These are phyloP conservation scores for Arachis hypogaea DNA, from an alignment of 306 rosid genomes.

Conservation along the genomic window DNA sequence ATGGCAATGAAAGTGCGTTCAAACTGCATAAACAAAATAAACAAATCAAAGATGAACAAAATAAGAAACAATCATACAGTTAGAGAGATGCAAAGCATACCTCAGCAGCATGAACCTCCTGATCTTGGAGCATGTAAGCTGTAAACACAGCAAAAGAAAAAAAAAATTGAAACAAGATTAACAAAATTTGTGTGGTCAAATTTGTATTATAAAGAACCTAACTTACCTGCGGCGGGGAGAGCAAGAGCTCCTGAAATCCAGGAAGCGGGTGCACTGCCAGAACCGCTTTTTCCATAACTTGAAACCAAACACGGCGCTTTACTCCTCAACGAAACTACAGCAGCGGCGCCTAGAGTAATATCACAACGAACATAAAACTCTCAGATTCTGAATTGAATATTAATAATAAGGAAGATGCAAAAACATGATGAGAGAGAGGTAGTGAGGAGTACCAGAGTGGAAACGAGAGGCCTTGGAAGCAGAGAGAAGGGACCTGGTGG, in stretches of 20 bases:
- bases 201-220: not conserved
- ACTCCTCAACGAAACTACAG: constrained; percentile 55
- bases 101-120: constrained; percentile 96
- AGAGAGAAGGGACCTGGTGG: constrained; percentile 73
- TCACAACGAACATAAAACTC: not conserved
- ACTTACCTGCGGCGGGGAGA: constrained; percentile 77
- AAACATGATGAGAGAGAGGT: too few relatives aligned
- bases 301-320: constrained; percentile 55
- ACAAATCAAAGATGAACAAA: constrained; percentile 1
- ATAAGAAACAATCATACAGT: not conserved
- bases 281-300: constrained; percentile 48
- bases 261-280: constrained; percentile 51
- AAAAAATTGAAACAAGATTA: not conserved
- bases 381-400: constrained; percentile 12
- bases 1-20: constrained; percentile 98
- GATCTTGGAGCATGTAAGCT: constrained; percentile 90
- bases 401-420: too few relatives aligned
- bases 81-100: constrained; percentile 44
- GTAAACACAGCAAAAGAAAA: constrained; percentile 37
- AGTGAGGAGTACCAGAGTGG: constrained; percentile 44
- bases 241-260: constrained; percentile 85
- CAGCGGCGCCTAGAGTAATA: constrained; percentile 59
- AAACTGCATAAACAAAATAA: constrained; percentile 34
- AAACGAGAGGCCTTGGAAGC: constrained; percentile 69
- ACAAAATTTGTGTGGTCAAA: not conserved